Evolutionary conservation across 2,329 filamentous ascomycete species (phyloP), one percentile per base, ranked within the genome.

Genomic region (Dactylellina parvicollis): DNA sequence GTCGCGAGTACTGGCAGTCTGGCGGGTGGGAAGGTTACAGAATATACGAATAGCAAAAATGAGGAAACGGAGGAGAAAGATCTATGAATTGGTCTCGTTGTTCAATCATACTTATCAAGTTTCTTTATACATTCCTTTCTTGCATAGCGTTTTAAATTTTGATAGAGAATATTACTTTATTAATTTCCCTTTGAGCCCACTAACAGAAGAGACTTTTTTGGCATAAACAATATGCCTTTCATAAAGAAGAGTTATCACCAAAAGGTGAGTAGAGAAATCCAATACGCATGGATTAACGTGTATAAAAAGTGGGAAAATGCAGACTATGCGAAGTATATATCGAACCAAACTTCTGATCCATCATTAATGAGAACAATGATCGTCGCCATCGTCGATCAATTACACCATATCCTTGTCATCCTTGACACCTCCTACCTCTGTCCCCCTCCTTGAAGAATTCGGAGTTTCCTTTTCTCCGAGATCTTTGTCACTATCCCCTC

Each of bases 1-100:
- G 60, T 73, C 56, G 69, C 60, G 18, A 65, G 62, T 36, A 73
- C 69, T 0, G 69, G 69, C 1, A 73, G 69, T 28, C 44, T 73
- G 32, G 69, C 69, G 14, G 69, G 69, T 49, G 69, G 69, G 22
- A 73, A 73, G 46, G 69, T 73, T 8, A 65, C 62, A 3, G 69
- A 73, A 47, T 73, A 73, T 64, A 73, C 60, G 2, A 73, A 66
- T 47, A 66, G 22, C 49, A 50, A 73, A 42, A 59, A 49, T 18
- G n/a, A 30, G 1, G 42, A 66, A 28, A 55, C 34, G 14, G 34
- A 50, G 12, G 54, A 73, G 3, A 34, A 66, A 24, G 40, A 60
- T n/a, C 36, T 61, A 22, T 65, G 60, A 46, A n/a, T n/a, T n/a
- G n/a, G 46, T 28, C 16, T 30, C 8, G 10, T 12, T 16, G 12